Conservation (phyloP, 2,329 filamentous ascomycete species). For the Trichoderma atroviride region DNA sequence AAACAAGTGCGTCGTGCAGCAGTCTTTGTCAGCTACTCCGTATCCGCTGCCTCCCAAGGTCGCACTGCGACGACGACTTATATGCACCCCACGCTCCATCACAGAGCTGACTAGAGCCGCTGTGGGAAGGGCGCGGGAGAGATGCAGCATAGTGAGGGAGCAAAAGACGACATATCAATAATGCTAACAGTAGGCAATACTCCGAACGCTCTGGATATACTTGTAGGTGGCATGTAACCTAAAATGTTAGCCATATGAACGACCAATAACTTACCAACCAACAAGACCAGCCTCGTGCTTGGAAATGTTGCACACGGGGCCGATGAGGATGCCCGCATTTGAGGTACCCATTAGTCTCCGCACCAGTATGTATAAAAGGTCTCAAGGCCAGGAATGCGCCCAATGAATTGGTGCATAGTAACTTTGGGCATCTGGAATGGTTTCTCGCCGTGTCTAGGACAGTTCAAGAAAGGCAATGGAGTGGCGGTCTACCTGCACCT, state of each 20-base stretch:
- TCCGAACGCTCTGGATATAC: background rate
- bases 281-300: background rate
- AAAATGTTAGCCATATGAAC: background rate
- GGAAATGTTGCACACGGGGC: background rate
- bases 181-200: background rate
- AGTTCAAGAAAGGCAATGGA: background rate
- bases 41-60: background rate
- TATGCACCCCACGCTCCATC: constrained; percentile 15
- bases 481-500: constrained; percentile 12
- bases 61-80: background rate
- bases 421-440: constrained; percentile 7
- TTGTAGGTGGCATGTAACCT: background rate
- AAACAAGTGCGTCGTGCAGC: background rate
- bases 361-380: background rate
- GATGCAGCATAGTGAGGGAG: constrained; percentile 6
- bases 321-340: background rate
- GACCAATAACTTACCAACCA: background rate
- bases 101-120: constrained; percentile 22
- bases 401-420: background rate
- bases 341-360: background rate
- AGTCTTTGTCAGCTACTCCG: constrained; percentile 1
- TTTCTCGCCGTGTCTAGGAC: background rate
- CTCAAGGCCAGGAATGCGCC: background rate
- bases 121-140: constrained; percentile 5
- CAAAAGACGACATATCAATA: background rate